phyloP scores from a whole-genome alignment of 2,329 filamentous ascomycete species.

The Cladosporium sp. region DNA sequence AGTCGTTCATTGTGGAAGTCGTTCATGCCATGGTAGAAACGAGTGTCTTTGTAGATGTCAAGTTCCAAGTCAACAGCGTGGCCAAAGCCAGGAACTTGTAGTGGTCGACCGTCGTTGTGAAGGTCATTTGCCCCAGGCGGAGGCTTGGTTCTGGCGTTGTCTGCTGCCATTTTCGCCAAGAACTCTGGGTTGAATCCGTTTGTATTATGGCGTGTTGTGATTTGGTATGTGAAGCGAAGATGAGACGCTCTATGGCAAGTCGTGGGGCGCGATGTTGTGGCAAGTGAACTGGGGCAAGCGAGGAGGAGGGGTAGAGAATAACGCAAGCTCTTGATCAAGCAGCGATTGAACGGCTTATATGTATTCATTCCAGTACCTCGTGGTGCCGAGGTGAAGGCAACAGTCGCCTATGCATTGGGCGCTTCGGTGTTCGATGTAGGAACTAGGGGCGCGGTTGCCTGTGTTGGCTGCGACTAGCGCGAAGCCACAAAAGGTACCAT shows the following conservation, averaged over 20 bases:
- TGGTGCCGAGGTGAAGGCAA: neutral
- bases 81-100: conserved; percentile 15
- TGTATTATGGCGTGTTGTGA: too few species aligned
- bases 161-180: too few species aligned
- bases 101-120: neutral
- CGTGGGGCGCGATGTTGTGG: too few species aligned
- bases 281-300: neutral
- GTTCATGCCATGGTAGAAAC: conserved; percentile 29
- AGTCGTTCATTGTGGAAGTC: conserved; percentile 25
- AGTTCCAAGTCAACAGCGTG: neutral
- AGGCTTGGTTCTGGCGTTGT: too few species aligned
- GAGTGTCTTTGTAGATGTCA: neutral
- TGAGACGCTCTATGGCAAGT: neutral
- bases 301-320: neutral
- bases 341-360: neutral
- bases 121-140: neutral
- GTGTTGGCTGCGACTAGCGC: neutral
- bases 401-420: neutral
- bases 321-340: neutral
- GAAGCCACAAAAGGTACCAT: neutral
- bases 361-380: neutral
- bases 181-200: too few species aligned
- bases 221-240: neutral
- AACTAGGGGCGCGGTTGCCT: neutral
- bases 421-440: neutral